Evolutionary conservation across 768 basidiomycete species (phyloP).

Genomic region (Crepidotus variabilis): DNA sequence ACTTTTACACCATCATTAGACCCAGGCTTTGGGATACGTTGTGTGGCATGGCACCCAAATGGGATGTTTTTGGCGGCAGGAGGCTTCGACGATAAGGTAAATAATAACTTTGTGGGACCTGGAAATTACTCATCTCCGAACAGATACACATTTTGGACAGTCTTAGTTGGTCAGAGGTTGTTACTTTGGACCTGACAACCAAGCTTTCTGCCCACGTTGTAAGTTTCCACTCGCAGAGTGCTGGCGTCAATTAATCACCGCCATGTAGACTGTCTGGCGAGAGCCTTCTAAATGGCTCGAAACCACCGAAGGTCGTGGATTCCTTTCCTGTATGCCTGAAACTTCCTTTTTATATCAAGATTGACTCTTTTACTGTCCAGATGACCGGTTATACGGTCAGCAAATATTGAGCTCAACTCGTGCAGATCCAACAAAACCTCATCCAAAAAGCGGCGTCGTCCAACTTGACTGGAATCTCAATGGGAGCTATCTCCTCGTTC

Average conservation of each 20-base stretch:
- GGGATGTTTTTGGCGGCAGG: slow-evolving; percentile 78
- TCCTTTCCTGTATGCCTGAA: slow-evolving; percentile 70
- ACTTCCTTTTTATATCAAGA: background rate
- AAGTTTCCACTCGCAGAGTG: slow-evolving; percentile 20
- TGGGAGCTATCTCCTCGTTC: slow-evolving; percentile 68
- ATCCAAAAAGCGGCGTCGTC: slow-evolving; percentile 61
- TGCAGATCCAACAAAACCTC: slow-evolving; percentile 56
- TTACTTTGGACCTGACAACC: slow-evolving; percentile 57
- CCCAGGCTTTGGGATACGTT: slow-evolving; percentile 80
- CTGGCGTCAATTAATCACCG: background rate
- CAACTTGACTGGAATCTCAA: slow-evolving; percentile 82
- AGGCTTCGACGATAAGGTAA: slow-evolving; percentile 88
- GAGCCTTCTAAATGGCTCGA: slow-evolving; percentile 86
- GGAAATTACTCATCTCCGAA: slow-evolving; percentile 4
- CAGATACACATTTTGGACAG: slow-evolving; percentile 77
- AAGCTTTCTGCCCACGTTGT: slow-evolving; percentile 57
- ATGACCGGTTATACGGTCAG: slow-evolving; percentile 60
- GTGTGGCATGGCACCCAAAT: slow-evolving; percentile 81
- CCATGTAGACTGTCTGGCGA: slow-evolving; percentile 69
- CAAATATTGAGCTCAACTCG: slow-evolving; percentile 47
- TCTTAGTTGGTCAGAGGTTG: slow-evolving; percentile 68
- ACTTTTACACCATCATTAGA: slow-evolving; percentile 72
- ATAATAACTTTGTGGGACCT: slow-evolving; percentile 8
- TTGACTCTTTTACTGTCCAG: slow-evolving; percentile 33
- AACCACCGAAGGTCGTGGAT: slow-evolving; percentile 79